Evolutionary conservation across 2,329 filamentous ascomycete species (phyloP), one percentile per base, ranked within the genome.

Genomic region (Paecilomyces variotii): DNA sequence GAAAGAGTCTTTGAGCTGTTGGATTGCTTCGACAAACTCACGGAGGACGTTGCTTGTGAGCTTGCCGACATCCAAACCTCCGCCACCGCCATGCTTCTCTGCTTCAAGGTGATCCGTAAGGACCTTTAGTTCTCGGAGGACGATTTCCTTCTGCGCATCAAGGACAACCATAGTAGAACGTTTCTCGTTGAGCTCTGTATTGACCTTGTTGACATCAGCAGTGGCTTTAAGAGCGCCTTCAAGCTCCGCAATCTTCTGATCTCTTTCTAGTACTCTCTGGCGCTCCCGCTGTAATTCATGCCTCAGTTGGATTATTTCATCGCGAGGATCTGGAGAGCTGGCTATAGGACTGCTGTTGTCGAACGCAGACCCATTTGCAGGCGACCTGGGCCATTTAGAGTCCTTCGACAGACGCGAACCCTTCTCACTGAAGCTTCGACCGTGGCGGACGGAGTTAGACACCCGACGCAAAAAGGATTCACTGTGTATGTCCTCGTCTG

Each of bases 141-240:
- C 93, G 72, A 97, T 92, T 75, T 97, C 93, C 55, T 91, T 91
- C 74, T 97, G 91, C 0, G 92, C 93, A 71, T 97, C 93, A 56
- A 97, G 80, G 19, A 95, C 89, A 5, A 93, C 93, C 72, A 99
- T 94, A 0, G 94, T 97, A 68, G 95, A 96, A 59, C 94, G 84
- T 78, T 97, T 97, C 74, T 97, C 92, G 35, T 89, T 82, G 26
- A 97, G 79, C 70, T 92, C 93, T 66, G 88, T 91, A 74, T 95
- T 95, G 30, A 95, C 85, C 66, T 87, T 88, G 74, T 88, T 88
- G 61, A 87, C 84, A 61, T 84, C 83, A 12, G 78, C 79, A 4
- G 82, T 81, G 28, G 80, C 82, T 64, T 85, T 84, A 63, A 87
- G 75, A 76, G 77, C 65, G 65, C 79, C 68, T 75, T 84, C 78